Conservation (phyloP, 2,329 filamentous ascomycete genomes). For the Myrmaecium sp. region DNA sequence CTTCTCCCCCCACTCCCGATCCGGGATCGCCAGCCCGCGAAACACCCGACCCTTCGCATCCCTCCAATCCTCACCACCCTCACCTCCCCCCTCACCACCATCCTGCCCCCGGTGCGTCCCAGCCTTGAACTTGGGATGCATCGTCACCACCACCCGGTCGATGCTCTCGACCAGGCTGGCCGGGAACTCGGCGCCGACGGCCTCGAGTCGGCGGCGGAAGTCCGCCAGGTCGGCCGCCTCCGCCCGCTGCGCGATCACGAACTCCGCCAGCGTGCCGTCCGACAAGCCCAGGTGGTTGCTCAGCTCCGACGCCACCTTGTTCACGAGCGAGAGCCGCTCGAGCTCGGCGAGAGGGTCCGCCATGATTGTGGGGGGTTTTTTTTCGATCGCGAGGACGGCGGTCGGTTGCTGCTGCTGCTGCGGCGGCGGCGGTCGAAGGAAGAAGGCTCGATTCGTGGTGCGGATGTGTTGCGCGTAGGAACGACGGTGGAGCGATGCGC, state of each 20-base stretch:
- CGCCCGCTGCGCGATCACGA: conserved; percentile 78
- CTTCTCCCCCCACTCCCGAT: conserved; percentile 43
- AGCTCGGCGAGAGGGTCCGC: too few relatives aligned
- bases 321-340: conserved; percentile 85
- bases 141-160: conserved; percentile 69
- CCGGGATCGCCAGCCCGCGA: conserved; percentile 72
- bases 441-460: too few relatives aligned
- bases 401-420: too few relatives aligned
- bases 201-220: conserved; percentile 61
- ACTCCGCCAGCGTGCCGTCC: conserved; percentile 92
- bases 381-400: too few relatives aligned
- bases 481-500: too few relatives aligned
- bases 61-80: conserved; percentile 30
- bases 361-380: too few relatives aligned
- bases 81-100: conserved; percentile 21
- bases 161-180: conserved; percentile 78
- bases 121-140: conserved; percentile 77
- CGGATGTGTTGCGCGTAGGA: too few relatives aligned
- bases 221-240: conserved; percentile 52
- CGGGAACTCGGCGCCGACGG: conserved; percentile 69
- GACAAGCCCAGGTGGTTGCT: conserved; percentile 84
- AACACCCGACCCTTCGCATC: conserved; percentile 78
- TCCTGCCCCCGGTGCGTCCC: conserved; percentile 15
- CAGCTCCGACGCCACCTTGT: conserved; percentile 83
- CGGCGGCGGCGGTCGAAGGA: too few relatives aligned